These are phyloP conservation scores for Psidium guajava DNA, from an alignment of 345 rosid species.

Conservation along the genomic window DNA sequence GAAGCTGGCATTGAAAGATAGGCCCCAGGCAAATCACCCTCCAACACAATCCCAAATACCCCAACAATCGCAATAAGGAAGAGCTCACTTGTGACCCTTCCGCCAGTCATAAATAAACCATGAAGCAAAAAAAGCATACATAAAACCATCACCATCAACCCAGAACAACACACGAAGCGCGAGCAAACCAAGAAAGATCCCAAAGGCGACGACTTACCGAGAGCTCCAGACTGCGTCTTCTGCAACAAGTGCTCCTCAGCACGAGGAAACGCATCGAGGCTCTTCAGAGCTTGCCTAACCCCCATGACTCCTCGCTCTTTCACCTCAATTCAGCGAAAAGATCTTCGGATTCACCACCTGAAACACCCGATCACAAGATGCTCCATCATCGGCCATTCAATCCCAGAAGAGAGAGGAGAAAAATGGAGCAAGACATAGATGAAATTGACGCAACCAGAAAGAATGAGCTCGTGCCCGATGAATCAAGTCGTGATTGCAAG, in stretches of 20 bases:
- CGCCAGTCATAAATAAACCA: neutral
- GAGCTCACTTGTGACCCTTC: neutral
- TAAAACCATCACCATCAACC: neutral
- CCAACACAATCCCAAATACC: neutral
- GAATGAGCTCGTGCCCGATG: neutral
- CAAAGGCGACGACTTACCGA: constrained; percentile 28
- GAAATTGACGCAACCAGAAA: neutral
- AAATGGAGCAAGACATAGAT: neutral
- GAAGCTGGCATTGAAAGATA: neutral
- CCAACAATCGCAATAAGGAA: neutral
- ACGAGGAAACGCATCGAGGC: constrained; percentile 92
- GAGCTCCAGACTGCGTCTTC: constrained; percentile 91
- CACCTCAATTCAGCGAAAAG: neutral
- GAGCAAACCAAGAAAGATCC: neutral
- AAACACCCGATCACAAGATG: neutral
- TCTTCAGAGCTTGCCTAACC: constrained; percentile 67
- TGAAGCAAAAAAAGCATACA: neutral
- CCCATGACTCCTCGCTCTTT: constrained; percentile 35
- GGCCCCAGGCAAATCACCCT: neutral
- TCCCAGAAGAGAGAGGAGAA: neutral
- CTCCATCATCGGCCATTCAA: neutral
- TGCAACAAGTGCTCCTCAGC: constrained; percentile 92
- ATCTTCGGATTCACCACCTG: neutral
- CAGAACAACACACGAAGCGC: neutral
- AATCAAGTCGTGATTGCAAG: neutral